These are phyloP conservation scores for Hanseniaspora sp. DNA, from an alignment of 1,139 yeast genomes.

Conservation along the genomic window DNA sequence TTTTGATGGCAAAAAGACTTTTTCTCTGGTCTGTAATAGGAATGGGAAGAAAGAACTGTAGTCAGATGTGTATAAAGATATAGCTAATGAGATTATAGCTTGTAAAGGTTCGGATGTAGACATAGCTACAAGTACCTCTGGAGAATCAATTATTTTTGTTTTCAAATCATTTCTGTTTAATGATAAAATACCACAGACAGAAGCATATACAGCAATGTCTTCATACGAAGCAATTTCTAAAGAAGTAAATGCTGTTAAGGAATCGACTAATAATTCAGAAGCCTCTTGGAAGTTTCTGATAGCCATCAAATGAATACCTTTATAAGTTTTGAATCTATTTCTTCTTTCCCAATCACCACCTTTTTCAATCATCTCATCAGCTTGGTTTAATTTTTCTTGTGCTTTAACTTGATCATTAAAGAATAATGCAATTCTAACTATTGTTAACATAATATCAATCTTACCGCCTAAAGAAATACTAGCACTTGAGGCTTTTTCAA, in stretches of 20 bases:
- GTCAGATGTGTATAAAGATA: constrained; percentile 80
- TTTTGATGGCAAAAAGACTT: constrained; percentile 60
- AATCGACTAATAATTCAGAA: constrained; percentile 71
- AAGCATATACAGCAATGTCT: constrained; percentile 79
- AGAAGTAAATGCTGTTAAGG: constrained; percentile 92
- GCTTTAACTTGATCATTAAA: constrained; percentile 66
- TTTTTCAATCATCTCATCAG: constrained; percentile 67
- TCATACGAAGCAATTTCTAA: constrained; percentile 84
- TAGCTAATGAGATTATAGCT: constrained; percentile 74
- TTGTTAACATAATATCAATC: constrained; percentile 72
- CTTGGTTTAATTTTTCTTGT: constrained; percentile 62
- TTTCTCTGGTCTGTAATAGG: constrained; percentile 67
- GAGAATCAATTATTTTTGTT: constrained; percentile 77
- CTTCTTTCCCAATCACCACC: constrained; percentile 99
- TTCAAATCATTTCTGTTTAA: constrained; percentile 79
- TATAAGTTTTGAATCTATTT: constrained; percentile 83
- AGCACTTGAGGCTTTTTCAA: constrained; percentile 63
- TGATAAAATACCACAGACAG: constrained; percentile 72
- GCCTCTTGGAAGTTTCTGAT: constrained; percentile 81
- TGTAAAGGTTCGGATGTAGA: constrained; percentile 63
- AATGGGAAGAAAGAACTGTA: constrained; percentile 71
- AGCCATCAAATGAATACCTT: constrained; percentile 73
- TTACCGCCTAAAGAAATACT: constrained; percentile 83
- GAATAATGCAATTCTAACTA: constrained; percentile 78
- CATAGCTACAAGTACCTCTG: constrained; percentile 75